Conservation (phyloP, 768 basidiomycete species). For the Russula brevipes region DNA sequence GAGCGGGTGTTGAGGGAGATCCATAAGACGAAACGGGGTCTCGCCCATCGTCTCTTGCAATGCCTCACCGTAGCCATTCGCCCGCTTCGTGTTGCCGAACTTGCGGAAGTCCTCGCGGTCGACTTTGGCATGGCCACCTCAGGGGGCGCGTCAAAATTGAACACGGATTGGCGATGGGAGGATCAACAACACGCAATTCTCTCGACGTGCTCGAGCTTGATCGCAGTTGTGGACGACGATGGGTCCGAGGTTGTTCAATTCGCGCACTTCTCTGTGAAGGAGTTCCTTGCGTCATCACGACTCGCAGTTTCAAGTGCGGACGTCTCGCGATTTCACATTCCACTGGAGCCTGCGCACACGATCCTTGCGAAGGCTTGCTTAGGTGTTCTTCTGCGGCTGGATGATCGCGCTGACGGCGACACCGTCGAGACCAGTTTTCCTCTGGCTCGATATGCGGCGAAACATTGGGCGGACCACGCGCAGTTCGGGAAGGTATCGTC, state of each 20-base stretch:
- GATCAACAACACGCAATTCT: neutral
- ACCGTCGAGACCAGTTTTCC: neutral
- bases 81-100: neutral
- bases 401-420: neutral
- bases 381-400: neutral
- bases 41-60: neutral
- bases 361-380: neutral
- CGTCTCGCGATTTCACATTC: neutral
- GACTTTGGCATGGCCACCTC: neutral
- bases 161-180: neutral
- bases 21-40: neutral
- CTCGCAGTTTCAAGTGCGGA: neutral
- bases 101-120: neutral
- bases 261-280: neutral
- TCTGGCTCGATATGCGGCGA: neutral
- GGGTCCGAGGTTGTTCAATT: neutral
- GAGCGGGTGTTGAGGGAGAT: neutral
- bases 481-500: no score
- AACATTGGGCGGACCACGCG: no score
- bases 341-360: neutral
- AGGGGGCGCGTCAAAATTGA: neutral
- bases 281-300: neutral
- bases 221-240: neutral
- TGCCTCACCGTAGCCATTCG: neutral
- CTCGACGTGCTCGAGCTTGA: neutral